Evolutionary conservation across 2,329 filamentous ascomycete genomes (phyloP), one percentile per base, ranked within the genome.

Genomic region (Monilinia fructicola): DNA sequence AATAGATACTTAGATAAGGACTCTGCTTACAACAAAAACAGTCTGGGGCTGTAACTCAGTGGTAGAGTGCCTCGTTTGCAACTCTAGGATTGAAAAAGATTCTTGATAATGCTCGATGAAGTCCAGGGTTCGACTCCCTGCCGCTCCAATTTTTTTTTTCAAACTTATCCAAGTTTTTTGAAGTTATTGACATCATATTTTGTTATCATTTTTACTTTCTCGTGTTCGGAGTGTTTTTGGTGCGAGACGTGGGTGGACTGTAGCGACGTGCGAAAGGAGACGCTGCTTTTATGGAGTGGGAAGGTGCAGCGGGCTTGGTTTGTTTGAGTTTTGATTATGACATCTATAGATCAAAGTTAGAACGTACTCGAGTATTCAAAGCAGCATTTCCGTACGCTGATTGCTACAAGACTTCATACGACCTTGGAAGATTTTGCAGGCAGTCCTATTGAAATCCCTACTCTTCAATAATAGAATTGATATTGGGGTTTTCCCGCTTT

Each of bases 21-120:
- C 0, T 0, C 0, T 0, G 0, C 2, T 0, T 0, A 5, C 55
- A 31, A 46, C 3, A n/a, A 46, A 7, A 59, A 35, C 0, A n/a
- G 14, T 26, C 6, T 48, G 56, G 56, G 56, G 56, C 56, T 60
- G 56, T 60, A 60, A 60, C 56, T 60, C 56, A 60, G 56, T 60
- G 56, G 56, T 60, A 60, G 56, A 60, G 56, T 60, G 56, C 56
- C 56, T 60, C 56, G 56, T 60, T 60, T 60, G 56, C 56, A 60
- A 23, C 4, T 4, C 46, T 26, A 35, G 16, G 2, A 5, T 6
- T 1, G 0, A n/a, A 21, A 10, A 1, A 46, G 4, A 9, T 5
- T 2, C 12, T 1, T 35, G 56, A 23, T 5, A 10, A 35, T 0
- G 21, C 18, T 60, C 56, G 56, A 60, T 60, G 56, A 60, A 60